Evolutionary conservation across 2,329 filamentous ascomycete species (phyloP), one percentile per base, ranked within the genome.

Genomic region (Paraphoma chrysanthemicola): DNA sequence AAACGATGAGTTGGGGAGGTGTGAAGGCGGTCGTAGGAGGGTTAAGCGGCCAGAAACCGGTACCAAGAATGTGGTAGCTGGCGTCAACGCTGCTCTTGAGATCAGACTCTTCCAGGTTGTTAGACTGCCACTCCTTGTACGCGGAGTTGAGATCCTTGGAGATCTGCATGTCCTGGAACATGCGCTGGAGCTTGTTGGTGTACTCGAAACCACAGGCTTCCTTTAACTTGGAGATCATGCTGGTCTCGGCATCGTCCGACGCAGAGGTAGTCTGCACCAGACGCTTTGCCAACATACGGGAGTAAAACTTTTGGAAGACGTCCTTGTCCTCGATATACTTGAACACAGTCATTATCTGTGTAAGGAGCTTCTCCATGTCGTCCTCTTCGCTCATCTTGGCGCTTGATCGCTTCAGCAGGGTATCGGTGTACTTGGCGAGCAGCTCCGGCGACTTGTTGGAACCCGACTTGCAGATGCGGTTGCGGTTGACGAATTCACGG

Each of bases 251-350:
- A 79, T 99, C 95, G 67, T 97, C 93, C 2, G 93, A 97, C 3
- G 95, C 95, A 0, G 95, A 98, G 75, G 90, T 97, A 76, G 91
- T 93, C 77, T 97, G 92, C 16, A 99, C 95, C 53, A 99, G 82
- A 69, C 95, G 92, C 76, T 96, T 92, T 48, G 95, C 95, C 68
- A 99, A 82, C 89, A 97, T 97, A 61, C 93, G 91, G 1, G 94
- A 96, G 80, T 99, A 99, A 80, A 97, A 99, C 78, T 98, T 99
- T 78, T 98, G 95, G 85, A 99, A 99, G 5, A 99, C 96, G 72
- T 99, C 95, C 83, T 99, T 99, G 80, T 99, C 96, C 76, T 99
- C 95, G 62, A 99, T 98, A 79, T 99, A 99, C 81, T 98, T 98
- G 86, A 99, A 99, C 53, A 99, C 92, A 1, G 94, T 97, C 95